These are phyloP conservation scores for Orbilia quercus DNA, from an alignment of 2,329 filamentous ascomycete species.

Conservation along the genomic window DNA sequence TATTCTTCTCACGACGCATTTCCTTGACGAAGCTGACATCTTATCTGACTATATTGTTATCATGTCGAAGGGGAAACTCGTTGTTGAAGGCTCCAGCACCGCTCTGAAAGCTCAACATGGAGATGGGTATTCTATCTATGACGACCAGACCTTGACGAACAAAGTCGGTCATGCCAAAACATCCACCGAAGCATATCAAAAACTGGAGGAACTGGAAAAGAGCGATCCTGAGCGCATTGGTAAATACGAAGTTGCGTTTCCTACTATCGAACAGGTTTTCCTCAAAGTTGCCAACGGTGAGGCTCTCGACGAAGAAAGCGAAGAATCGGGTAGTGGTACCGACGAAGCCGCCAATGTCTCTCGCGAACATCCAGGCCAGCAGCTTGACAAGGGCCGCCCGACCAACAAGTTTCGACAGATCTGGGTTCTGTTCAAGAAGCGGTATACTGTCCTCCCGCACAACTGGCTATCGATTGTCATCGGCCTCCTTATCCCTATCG, in stretches of 20 bases:
- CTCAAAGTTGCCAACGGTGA: slow-evolving; percentile 73
- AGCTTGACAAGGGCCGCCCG: slow-evolving; percentile 75
- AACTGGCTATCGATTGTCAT: slow-evolving; percentile 81
- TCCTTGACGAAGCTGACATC: slow-evolving; percentile 90
- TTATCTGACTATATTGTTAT: slow-evolving; percentile 90
- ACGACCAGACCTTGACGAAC: slow-evolving; percentile 69
- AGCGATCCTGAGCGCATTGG: slow-evolving; percentile 67
- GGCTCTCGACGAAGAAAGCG: slow-evolving; percentile 43
- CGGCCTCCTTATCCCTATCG: slow-evolving; percentile 80
- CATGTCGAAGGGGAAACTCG: slow-evolving; percentile 82
- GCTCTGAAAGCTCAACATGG: slow-evolving; percentile 84
- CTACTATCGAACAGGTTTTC: slow-evolving; percentile 93
- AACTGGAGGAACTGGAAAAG: slow-evolving; percentile 76
- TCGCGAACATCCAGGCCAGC: slow-evolving; percentile 10
- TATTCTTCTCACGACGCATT: slow-evolving; percentile 90
- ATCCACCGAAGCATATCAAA: slow-evolving; percentile 76
- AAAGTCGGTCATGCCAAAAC: slow-evolving; percentile 70
- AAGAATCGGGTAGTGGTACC: slow-evolving; percentile 13
- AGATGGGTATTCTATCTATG: slow-evolving; percentile 83
- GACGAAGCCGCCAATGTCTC: slow-evolving; percentile 71
- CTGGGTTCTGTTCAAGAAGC: slow-evolving; percentile 79
- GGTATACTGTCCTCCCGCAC: slow-evolving; percentile 78
- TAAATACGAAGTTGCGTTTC: slow-evolving; percentile 87
- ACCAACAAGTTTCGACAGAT: slow-evolving; percentile 78
- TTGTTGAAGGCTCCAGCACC: slow-evolving; percentile 84